Base-by-base conservation (phyloP, 202 grass and related monocot genomes). In the Brachypodium distachyon region DNA sequence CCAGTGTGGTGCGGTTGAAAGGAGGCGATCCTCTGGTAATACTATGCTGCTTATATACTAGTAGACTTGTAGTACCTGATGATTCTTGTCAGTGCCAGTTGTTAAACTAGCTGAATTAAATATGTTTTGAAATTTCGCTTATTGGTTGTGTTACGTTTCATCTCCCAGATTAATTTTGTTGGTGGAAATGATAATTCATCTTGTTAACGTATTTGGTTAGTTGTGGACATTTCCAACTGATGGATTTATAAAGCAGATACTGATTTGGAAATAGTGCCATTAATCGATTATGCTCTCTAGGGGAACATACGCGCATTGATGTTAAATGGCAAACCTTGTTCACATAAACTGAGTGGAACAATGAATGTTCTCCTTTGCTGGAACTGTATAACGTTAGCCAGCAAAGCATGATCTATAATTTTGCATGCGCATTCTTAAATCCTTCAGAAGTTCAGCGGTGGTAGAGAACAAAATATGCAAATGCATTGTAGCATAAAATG, bases 1-100 rank as follows among this genome's bases (percentile, higher is more conserved):
- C 91, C 58, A 98, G 92, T 87, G 91, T 98, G 25, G 89, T 98
- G 49, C 85, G 96, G 17, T 70, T 98, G 71, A 98, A 98, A 84
- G 96, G 96, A 57, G 91, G 91, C 1, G 87, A 98, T 88, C 96
- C 96, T 76, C 79, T 95, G 87, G 96, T 95, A 92, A 57, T 73
- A 22, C 71, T n/a, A n/a, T n/a, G 1, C 29, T 31, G 7, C 31
- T 67, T 53, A 5, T 73, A 21, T 56, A 57, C 40, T 9, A 34
- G 25, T 51, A 3, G 23, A 17, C 16, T 19, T 66, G 56, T 12
- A 28, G 18, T 23, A 16, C 18, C 9, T 34, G 0, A 27, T 12
- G 33, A 67, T 67, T 78, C 37, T 12, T 39, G 10, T 63, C 33
- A 14, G 16, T 74, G 49, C 11, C 25, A 22, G 12, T 36, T 69